Conservation (phyloP, 441 rosid genomes). For the Rhodomyrtus psidioides region DNA sequence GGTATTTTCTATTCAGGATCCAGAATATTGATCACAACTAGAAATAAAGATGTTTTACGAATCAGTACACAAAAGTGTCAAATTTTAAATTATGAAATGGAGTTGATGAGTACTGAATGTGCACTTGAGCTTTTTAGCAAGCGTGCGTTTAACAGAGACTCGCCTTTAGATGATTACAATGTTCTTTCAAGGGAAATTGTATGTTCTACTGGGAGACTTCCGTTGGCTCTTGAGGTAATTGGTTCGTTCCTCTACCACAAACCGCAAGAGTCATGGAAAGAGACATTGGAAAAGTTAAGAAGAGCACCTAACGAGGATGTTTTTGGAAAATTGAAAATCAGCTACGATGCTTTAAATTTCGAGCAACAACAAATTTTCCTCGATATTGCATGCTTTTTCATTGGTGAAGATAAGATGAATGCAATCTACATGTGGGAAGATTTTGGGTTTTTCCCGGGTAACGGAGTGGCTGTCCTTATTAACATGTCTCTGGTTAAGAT, state of each 20-base stretch:
- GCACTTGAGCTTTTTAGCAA: background rate
- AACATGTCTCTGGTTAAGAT: background rate
- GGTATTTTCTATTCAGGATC: background rate
- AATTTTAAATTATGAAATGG: background rate
- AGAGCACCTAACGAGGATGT: background rate
- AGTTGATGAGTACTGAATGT: background rate
- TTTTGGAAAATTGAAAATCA: background rate
- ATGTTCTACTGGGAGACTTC: background rate
- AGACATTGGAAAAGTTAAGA: background rate
- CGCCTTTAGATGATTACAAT: background rate
- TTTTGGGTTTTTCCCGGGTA: background rate
- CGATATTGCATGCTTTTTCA: background rate
- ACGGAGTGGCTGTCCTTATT: background rate
- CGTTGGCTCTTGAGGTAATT: background rate
- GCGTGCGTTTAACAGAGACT: background rate
- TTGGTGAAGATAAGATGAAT: background rate
- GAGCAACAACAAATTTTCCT: background rate
- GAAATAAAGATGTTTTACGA: background rate
- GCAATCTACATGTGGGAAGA: background rate
- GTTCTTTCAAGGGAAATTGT: background rate
- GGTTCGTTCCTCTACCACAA: background rate
- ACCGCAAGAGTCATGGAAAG: background rate
- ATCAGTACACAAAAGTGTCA: background rate
- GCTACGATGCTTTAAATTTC: background rate
- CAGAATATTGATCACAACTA: background rate